Percentiles rank a stretch among this genome's conserved stretches.
Conservation (phyloP, 2,329 filamentous ascomycete species). For the Ophiocordyceps camponoti-floridani region DNA sequence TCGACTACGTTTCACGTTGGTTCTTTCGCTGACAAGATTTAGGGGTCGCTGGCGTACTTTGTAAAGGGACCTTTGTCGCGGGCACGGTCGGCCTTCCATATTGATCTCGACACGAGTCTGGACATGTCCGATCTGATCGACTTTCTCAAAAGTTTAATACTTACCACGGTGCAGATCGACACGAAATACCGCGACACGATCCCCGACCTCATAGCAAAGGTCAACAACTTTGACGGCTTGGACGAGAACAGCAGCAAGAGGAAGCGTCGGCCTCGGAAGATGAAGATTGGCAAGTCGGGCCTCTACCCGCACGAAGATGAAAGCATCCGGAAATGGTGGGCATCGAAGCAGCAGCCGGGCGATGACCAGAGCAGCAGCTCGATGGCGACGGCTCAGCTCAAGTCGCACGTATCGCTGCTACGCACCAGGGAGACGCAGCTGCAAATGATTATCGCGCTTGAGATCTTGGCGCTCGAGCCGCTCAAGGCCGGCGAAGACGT, state of each 20-base stretch:
- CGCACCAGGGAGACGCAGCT: constrained; percentile 62
- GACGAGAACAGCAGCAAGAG: constrained; percentile 23
- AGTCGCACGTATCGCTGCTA: constrained; percentile 44
- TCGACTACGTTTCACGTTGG: constrained; percentile 7
- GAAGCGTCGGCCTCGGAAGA: constrained; percentile 41
- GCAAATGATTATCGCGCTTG: constrained; percentile 64
- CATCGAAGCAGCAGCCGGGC: constrained; percentile 29
- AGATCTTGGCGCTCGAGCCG: constrained; percentile 54
- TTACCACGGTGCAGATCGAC: constrained; percentile 50
- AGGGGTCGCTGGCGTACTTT: constrained; percentile 69
- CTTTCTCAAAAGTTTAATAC: constrained; percentile 51
- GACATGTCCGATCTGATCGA: constrained; percentile 45
- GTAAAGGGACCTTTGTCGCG: constrained; percentile 66
- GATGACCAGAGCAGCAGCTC: too few species aligned
- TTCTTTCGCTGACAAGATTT: constrained; percentile 8
- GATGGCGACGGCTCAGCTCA: constrained; percentile 33
- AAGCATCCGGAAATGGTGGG: constrained; percentile 55
- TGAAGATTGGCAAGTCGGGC: constrained; percentile 49
- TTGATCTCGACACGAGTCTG: constrained; percentile 40
- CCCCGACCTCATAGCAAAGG: constrained; percentile 39
- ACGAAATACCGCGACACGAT: constrained; percentile 65
- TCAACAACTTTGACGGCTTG: constrained; percentile 38
- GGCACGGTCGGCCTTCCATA: constrained; percentile 51
- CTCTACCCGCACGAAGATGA: constrained; percentile 50
- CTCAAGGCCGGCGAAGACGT: constrained; percentile 25